Evolutionary conservation across 345 rosid species (phyloP).

Genomic region (Geranium brycei): DNA sequence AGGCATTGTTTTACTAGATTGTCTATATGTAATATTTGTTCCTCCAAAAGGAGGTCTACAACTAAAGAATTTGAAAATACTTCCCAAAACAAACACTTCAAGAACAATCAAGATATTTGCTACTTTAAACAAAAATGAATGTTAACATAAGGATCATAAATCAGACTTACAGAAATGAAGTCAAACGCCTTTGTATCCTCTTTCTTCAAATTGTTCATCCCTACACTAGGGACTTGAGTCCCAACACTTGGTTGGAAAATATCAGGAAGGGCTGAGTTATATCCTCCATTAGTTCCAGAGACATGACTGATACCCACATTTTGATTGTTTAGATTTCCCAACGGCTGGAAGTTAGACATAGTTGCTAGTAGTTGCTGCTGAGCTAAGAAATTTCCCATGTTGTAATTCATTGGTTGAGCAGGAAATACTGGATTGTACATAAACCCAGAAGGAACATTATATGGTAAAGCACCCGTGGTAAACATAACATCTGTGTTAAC

Average conservation of each 20-base stretch:
- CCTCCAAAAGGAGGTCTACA: neutral
- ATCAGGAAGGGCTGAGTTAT: slow-evolving; percentile 59
- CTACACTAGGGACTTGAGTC: slow-evolving; percentile 45
- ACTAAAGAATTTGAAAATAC: neutral
- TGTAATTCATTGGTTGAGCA: slow-evolving; percentile 55
- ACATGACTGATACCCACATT: slow-evolving; percentile 26
- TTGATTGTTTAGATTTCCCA: slow-evolving; percentile 46
- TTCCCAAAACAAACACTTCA: too few relatives aligned
- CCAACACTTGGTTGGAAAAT: slow-evolving; percentile 60
- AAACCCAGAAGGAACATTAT: slow-evolving; percentile 46
- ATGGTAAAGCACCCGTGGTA: slow-evolving; percentile 30
- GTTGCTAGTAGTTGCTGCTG: slow-evolving; percentile 75
- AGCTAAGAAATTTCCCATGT: slow-evolving; percentile 57
- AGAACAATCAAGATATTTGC: neutral
- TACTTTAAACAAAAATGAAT: neutral
- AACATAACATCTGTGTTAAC: slow-evolving; percentile 30
- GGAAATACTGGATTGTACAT: slow-evolving; percentile 52
- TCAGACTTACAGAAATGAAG: slow-evolving; percentile 68
- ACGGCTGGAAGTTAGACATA: slow-evolving; percentile 60
- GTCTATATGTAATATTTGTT: neutral
- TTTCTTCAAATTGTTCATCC: slow-evolving; percentile 49
- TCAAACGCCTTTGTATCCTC: slow-evolving; percentile 86
- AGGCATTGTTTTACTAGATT: neutral
- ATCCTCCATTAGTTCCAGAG: slow-evolving; percentile 28
- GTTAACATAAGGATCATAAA: neutral